These are phyloP conservation scores for Alternaria ethzedia DNA, from an alignment of 2,329 filamentous ascomycete species.

Conservation along the genomic window DNA sequence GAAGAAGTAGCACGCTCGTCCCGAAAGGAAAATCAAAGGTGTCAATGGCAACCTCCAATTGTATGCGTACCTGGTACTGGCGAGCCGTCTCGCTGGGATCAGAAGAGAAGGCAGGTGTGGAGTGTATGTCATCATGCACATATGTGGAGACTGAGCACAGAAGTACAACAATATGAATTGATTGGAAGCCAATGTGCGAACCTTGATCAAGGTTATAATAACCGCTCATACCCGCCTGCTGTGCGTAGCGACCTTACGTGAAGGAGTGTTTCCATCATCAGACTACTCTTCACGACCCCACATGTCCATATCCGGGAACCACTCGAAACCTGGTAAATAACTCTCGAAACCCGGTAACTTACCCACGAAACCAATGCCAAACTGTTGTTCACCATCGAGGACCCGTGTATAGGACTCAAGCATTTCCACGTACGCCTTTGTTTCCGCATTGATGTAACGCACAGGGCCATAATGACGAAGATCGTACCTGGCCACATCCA, in stretches of 20 bases:
- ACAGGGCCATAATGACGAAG: too few relatives aligned
- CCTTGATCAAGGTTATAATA: rapidly evolving
- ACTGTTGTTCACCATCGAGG: too few relatives aligned
- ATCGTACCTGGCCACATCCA: too few relatives aligned
- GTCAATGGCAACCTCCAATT: too few relatives aligned
- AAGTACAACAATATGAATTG: background rate
- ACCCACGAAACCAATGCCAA: too few relatives aligned
- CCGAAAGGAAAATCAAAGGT: too few relatives aligned
- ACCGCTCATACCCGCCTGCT: background rate
- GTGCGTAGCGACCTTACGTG: too few relatives aligned
- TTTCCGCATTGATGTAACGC: background rate
- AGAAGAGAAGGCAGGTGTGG: background rate
- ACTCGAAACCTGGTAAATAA: background rate
- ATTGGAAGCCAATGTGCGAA: too few relatives aligned
- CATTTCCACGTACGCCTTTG: background rate
- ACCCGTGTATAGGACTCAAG: background rate
- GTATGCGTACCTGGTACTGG: background rate
- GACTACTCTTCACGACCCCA: background rate
- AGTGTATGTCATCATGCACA: background rate
- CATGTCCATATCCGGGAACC: background rate
- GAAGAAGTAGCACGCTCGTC: background rate
- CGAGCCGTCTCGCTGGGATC: background rate
- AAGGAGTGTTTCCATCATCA: too few relatives aligned
- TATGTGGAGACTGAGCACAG: background rate
- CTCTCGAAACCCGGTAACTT: too few relatives aligned